Evolutionary conservation across 2,329 filamentous ascomycete genomes (phyloP), one percentile per base, ranked within the genome.

Genomic region (Aspergillus texensis): DNA sequence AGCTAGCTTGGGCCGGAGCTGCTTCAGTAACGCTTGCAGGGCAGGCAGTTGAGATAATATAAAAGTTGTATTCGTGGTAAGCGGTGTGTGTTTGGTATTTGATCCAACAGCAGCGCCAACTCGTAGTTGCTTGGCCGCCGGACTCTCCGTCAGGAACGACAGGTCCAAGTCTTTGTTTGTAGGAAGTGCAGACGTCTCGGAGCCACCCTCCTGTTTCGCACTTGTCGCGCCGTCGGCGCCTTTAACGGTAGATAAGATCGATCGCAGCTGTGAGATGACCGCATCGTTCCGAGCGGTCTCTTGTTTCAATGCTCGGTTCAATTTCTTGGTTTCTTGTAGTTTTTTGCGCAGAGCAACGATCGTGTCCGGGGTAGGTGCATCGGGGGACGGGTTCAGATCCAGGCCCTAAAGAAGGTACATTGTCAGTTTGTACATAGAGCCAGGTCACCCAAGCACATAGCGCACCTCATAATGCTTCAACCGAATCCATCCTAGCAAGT

Each of bases 21-120:
- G 84, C 11, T 87, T 83, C 56, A 97, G 81, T 9, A 96, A 82
- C 9, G 87, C 81, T 63, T 91, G 88, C 53, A 99, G 82, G 0
- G 92, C 88, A 32, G 93, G 92, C 24, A 97, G 83, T 75, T 98
- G 94, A 2, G 90, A 91, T 24, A 96, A 84, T 0, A 92, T 89
- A 76, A 97, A 97, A 32, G 81, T 83, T 16, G 84, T 83, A 61
- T 80, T 82, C 59, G 79, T 83, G 65, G 79, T 82, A 62, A 79
- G 73, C 50, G 72, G 76, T 32, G 72, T 78, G 58, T 74, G 74
- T 77, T 70, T 73, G 14, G 68, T 70, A 62, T 70, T 78, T 50
- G 71, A 61, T n/a, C 73, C 78, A 62, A 67, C 73, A 62, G 71
- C 74, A 66, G 77, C 72, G 8, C 78, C 78, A 62, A 86, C 75